Base-by-base conservation (phyloP, 306 rosid genomes). In the Vigna nakashimae region DNA sequence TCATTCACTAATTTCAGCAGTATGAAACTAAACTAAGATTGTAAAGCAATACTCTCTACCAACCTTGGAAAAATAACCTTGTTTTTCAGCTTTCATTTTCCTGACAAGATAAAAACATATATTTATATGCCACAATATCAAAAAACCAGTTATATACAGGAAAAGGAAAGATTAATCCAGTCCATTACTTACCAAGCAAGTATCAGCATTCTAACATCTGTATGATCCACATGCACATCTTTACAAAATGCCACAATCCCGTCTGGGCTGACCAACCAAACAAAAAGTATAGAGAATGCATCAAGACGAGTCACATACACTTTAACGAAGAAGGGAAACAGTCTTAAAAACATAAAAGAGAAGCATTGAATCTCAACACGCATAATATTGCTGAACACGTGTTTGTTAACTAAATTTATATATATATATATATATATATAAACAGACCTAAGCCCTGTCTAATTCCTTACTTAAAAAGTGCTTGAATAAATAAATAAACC, bases 51-150 rank as follows among this genome's bases (percentile, higher is more conserved):
- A 32, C 34, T 65, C 51, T 80, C 65, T 58, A 78, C 86, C 71
- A 86, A 89, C 97, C 92, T 81, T 85, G 22, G 91, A 73, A 84
- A 91, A 87, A 75, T 81, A 91, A 40, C 93, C 93, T 73, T 89
- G 97, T 84, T 80, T 89, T 86, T 84, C 81, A 4, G 97, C 91
- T 71, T 78, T 86, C 92, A 89, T 18, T 83, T 89, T 91, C 97
- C 97, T 89, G 89, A 50, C 46, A 80, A 82, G 50, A 45, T 45
- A 45, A 74, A 13, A 81, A 32, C 57, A 69, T 30, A 82, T 30
- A 80, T 62, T 46, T 20, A 65, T 24, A 20, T 20, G 20, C 20
- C 20, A 24, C 45, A 60, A 11, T 20, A 18, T 46, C 53, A 73
- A 64, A 57, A 60, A 20, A 82, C 11, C 69, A 55, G 12, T 58